Percentiles rank a stretch among this genome's conserved stretches.
Conservation (phyloP, 1,139 yeast species). For the Protomyces arabidopsidicola region DNA sequence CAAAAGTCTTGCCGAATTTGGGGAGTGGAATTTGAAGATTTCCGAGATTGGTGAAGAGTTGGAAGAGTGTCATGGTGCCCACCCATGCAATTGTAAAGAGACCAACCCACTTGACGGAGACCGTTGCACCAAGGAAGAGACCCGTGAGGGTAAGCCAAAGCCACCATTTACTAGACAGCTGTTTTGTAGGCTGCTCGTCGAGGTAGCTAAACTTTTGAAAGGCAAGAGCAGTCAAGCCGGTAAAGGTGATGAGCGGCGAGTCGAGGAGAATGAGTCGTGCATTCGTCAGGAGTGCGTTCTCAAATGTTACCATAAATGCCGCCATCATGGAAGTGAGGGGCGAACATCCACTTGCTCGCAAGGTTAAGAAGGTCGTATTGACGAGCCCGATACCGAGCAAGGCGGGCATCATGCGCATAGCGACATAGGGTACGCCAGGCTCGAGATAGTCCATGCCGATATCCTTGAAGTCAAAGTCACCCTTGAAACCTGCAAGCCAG, state of each 20-base stretch:
- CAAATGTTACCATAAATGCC: conserved; percentile 64
- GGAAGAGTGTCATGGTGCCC: conserved; percentile 67
- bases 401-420: conserved; percentile 87
- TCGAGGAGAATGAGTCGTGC: conserved; percentile 86
- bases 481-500: conserved; percentile 67
- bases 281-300: conserved; percentile 82
- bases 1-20: conserved; percentile 51
- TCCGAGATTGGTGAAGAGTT: conserved; percentile 83
- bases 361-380: conserved; percentile 68
- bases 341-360: conserved; percentile 81
- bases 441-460: conserved; percentile 57
- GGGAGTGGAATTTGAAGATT: conserved; percentile 51
- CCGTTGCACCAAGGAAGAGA: conserved; percentile 77
- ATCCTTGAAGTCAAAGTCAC: conserved; percentile 63
- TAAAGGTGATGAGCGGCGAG: conserved; percentile 84
- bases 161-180: conserved; percentile 68
- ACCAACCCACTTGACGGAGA: conserved; percentile 88
- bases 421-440: conserved; percentile 55
- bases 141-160: conserved; percentile 70
- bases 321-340: conserved; percentile 68
- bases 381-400: conserved; percentile 75
- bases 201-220: conserved; percentile 58
- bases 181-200: conserved; percentile 56
- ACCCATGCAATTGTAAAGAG: conserved; percentile 91
- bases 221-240: conserved; percentile 77